Percentiles rank a stretch among this genome's conserved stretches.
Evolutionary conservation across 345 rosid species (phyloP).

Genomic region (Arabidopsis arenosa): DNA sequence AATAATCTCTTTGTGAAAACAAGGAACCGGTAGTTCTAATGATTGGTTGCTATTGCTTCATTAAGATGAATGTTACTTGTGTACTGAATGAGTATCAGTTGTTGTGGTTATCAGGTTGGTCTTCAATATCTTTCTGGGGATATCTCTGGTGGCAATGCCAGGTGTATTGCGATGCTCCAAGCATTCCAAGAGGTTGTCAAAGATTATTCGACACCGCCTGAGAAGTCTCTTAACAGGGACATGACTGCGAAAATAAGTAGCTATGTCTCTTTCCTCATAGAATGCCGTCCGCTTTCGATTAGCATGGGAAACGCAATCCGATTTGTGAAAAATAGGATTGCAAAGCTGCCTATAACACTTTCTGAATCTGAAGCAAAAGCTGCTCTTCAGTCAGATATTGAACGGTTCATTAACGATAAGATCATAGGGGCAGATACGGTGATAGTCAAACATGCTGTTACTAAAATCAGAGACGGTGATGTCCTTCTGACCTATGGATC

Average conservation of each 20-base stretch:
- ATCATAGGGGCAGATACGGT: constrained; percentile 73
- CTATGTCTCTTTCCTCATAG: constrained; percentile 85
- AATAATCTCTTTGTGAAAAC: not conserved
- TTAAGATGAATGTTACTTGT: constrained; percentile 4
- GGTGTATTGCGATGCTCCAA: constrained; percentile 97
- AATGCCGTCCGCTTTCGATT: constrained; percentile 88
- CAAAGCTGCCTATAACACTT: constrained; percentile 69
- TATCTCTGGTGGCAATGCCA: constrained; percentile 88
- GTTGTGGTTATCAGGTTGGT: constrained; percentile 68
- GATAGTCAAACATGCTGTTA: constrained; percentile 85
- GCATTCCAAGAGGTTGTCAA: constrained; percentile 85
- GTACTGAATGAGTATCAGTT: constrained; percentile 29
- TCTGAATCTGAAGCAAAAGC: constrained; percentile 84
- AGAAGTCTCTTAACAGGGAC: constrained; percentile 79
- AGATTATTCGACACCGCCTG: constrained; percentile 80
- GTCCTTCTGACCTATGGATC: constrained; percentile 95
- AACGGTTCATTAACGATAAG: constrained; percentile 81
- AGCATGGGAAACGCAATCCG: constrained; percentile 97
- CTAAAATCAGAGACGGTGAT: constrained; percentile 91
- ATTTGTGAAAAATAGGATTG: constrained; percentile 73
- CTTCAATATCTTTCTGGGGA: constrained; percentile 88
- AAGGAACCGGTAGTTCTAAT: constrained; percentile 12
- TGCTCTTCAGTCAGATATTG: constrained; percentile 72
- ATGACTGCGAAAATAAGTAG: constrained; percentile 82
- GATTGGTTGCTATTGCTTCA: not conserved